These are phyloP conservation scores for Albophoma yamanashiensis DNA, from an alignment of 2,329 filamentous ascomycete genomes.

Conservation along the genomic window DNA sequence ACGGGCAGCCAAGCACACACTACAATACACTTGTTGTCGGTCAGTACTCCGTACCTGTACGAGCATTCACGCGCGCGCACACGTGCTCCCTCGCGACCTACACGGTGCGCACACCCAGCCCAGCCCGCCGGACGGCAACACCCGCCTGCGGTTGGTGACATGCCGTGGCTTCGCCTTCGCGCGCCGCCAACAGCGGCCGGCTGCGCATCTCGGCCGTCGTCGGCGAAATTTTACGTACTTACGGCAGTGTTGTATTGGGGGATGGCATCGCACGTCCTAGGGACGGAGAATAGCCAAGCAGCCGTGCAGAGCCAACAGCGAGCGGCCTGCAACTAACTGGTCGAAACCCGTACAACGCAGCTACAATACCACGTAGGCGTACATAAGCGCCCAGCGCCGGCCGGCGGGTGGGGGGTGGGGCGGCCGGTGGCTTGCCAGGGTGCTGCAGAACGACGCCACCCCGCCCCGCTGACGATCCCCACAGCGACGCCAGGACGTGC, in stretches of 20 bases:
- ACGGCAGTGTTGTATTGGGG: not conserved
- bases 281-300: not conserved
- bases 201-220: not conserved
- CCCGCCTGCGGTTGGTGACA: not conserved
- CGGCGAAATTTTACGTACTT: slow-evolving; percentile 3
- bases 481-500: not conserved
- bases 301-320: not conserved
- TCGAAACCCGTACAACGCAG: too few species aligned
- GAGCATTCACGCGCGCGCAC: too few species aligned
- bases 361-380: too few species aligned
- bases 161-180: not conserved
- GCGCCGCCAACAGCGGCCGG: not conserved
- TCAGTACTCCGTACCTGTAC: too few species aligned
- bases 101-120: too few species aligned
- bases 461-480: not conserved
- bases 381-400: not conserved
- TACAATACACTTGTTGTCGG: too few species aligned
- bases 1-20: too few species aligned
- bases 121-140: not conserved
- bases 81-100: too few species aligned
- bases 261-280: not conserved
- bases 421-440: not conserved
- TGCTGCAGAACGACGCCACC: not conserved
- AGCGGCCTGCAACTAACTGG: not conserved
- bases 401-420: not conserved